Evolutionary conservation across 106 monocot species (phyloP), one percentile per base, ranked within the genome.

Genomic region (Dendrobium catenatum): DNA sequence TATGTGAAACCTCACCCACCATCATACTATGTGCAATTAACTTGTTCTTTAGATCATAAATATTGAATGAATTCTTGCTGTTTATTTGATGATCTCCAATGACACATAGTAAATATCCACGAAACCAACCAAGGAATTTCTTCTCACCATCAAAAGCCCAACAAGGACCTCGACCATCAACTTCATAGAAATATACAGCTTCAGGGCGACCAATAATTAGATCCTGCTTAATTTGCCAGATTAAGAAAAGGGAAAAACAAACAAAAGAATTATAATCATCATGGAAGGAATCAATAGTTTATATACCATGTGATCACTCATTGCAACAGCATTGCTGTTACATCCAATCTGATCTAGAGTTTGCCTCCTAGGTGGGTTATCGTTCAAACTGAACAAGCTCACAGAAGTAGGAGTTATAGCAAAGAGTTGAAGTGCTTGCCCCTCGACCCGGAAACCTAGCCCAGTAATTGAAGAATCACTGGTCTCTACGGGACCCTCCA

Each of bases 111-210:
- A 98, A 84, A 80, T 98, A 98, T 27, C 97, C 91, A 74, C 97
- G 97, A 86, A 98, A 98, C 97, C 97, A 98, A 31, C 94, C 89
- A 64, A 98, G 77, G 67, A 98, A 93, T 75, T 90, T 98, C 79
- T 98, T 98, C 82, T 94, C 92, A 68, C 97, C 97, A 47, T 98
- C 93, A 86, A 95, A 98, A 70, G 93, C 94, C 97, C 97, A 98
- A 85, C 97, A 98, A 79, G 94, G 97, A 80, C 97, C 97, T 82
- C 93, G 79, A 10, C 97, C 94, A 86, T 95, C 94, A 70, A 91
- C 85, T 83, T 98, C 97, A 84, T 94, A 98, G 68, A 98, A 98
- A 83, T 93, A 98, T 16, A 98, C 93, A 88, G 97, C 97, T 85
- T 98, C 97, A 68, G 94, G 92, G 5, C 92, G 91, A 80, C 97